Base-by-base conservation (phyloP, 2,329 filamentous ascomycete genomes). In the Sclerotiophoma versabilis region DNA sequence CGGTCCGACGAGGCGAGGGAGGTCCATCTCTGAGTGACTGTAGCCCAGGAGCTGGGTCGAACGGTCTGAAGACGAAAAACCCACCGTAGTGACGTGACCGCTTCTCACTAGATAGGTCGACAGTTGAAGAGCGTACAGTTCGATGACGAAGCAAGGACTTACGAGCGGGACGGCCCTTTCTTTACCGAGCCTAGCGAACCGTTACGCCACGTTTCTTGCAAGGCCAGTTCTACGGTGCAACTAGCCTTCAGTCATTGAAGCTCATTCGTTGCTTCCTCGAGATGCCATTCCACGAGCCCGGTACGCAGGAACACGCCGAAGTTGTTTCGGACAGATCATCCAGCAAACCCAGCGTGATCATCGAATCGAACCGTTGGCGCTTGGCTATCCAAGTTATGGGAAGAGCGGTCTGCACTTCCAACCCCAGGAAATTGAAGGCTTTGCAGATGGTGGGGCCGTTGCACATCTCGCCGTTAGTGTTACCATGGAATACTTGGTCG, bases 161-260 rank as follows among this genome's bases (percentile, higher is more conserved):
- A 23, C 22, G 25, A 36, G 44, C 50, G 57, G 59, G 26, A 49
- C 54, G 51, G 49, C 38, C 54, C 57, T 41, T 56, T 49, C 48
- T 30, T 36, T 50, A 26, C 44, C 49, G 20, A 49, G 32, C 26
- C 34, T 32, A 36, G 23, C 19, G n/a, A 49, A 41, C 22, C 10
- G 23, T 32, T n/a, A 30, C 51, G 51, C 45, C 39, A 49, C 45
- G 37, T 44, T 49, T 25, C 26, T 33, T 23, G 19, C 26, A 26
- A 27, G 38, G 17, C 39, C 27, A 20, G 27, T 22, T 19, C 10
- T 19, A 41, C 25, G 20, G 48, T 53, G 23, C 20, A 33, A 25
- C 22, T 27, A 46, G 36, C 8, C 29, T 5, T 10, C 17, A 17
- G 10, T 20, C 20, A 23, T 20, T 14, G 22, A 11, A 7, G 3